These are phyloP conservation scores for Grosmannia serpens DNA, from an alignment of 2,329 filamentous ascomycete genomes.

Conservation along the genomic window DNA sequence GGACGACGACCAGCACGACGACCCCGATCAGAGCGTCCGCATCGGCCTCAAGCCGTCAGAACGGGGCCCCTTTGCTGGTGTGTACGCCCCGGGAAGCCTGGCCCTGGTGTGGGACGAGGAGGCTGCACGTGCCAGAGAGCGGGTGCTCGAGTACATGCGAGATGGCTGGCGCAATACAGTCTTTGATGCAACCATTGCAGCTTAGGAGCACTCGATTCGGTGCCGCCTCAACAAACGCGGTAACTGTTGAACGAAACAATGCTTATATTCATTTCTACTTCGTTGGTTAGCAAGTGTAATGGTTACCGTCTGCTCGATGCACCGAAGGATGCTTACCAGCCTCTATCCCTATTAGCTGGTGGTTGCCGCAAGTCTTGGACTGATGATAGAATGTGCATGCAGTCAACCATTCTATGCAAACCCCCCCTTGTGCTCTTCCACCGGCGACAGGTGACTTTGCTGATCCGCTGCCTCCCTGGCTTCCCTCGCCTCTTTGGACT, in stretches of 20 bases:
- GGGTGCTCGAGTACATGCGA: conserved; percentile 59
- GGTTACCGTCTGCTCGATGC: no score
- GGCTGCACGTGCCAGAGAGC: conserved; percentile 55
- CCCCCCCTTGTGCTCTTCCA: neutral
- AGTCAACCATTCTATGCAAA: neutral
- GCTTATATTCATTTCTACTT: no score
- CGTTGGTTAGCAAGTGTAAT: no score
- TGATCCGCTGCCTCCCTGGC: neutral
- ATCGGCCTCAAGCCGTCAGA: conserved; percentile 53
- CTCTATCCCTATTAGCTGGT: no score
- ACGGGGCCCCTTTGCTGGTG: conserved; percentile 59
- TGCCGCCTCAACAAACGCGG: no score
- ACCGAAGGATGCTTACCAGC: no score
- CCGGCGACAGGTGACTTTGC: neutral
- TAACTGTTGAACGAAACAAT: no score
- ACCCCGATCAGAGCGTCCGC: conserved; percentile 18
- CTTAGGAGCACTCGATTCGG: conserved; percentile 9
- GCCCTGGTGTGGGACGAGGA: conserved; percentile 86
- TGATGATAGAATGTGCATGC: neutral
- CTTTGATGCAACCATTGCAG: conserved; percentile 41
- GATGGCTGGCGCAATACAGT: conserved; percentile 77
- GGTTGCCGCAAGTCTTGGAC: no score
- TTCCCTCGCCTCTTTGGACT: neutral
- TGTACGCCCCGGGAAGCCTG: conserved; percentile 81
- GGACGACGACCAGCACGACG: neutral